Base-by-base conservation (phyloP, 495 filamentous ascomycete species). In the Aspergillus olivimuriae region DNA sequence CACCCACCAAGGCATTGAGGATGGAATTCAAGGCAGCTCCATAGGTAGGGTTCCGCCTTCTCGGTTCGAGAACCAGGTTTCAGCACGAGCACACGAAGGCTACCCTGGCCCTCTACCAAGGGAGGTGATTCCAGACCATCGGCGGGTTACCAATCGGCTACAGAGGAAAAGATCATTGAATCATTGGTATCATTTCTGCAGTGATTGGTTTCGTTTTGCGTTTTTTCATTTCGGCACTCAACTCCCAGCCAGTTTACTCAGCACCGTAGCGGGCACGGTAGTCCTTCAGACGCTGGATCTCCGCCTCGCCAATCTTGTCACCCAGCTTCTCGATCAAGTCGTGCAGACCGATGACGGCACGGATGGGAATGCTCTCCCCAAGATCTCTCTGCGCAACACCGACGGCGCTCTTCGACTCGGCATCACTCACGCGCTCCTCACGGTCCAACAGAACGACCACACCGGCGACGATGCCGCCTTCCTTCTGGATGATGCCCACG, bases 371-470 rank as follows among this genome's bases (percentile, higher is more conserved):
- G 44, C 65, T 60, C 26, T 50, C 68, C 6, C 66, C 68, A 26
- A 70, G 65, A 23, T 91, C 81, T 58, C 78, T 81, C 61, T 81
- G 75, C 9, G 94, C 78, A 72, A 87, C 81, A 18, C 86, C 87
- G 52, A 95, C 85, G 17, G 88, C 86, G 60, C 82, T 86, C 52
- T 73, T 73, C 22, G 57, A 33, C 53, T 74, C 65, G 4, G 70
- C 65, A 18, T 69, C 70, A 31, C 69, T 74, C 35, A 89, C 77
- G 54, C 81, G 86, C 78, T 97, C 92, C 73, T 84, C 77, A 32
- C 92, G 78, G 65, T 97, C 90, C 44, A 97, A 69, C 17, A 89
- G 82, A 17, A 98, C 81, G 20, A 96, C 74, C 38, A 98, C 83
- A 30, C 90, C 92, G 5, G 82, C 81, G 12, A 96, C 75, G 15